Evolutionary conservation across 2,329 filamentous ascomycete species (phyloP).

Genomic region (Trichoderma koningii): DNA sequence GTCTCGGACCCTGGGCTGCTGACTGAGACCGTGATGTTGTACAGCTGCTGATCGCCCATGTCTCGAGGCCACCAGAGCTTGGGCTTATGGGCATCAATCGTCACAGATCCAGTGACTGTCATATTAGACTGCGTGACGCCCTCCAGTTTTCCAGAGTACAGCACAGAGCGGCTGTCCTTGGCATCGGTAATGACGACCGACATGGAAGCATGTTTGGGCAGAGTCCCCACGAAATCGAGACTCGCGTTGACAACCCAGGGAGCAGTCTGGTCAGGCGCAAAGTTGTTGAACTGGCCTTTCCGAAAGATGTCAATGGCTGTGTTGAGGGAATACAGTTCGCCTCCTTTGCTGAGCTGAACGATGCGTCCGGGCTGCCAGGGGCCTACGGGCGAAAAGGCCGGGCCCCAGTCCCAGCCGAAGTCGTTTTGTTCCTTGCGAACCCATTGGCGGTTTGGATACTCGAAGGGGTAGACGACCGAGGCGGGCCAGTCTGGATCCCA

Average conservation of each 20-base stretch:
- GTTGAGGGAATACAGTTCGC: constrained; percentile 41
- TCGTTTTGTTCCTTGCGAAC: constrained; percentile 64
- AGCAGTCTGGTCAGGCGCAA: constrained; percentile 57
- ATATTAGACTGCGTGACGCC: constrained; percentile 36
- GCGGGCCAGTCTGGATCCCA: constrained; percentile 17
- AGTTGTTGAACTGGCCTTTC: constrained; percentile 58
- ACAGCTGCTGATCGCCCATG: constrained; percentile 59
- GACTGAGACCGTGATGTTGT: constrained; percentile 51
- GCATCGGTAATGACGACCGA: constrained; percentile 50
- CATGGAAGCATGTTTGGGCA: constrained; percentile 48
- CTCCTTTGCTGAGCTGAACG: constrained; percentile 48
- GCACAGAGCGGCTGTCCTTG: constrained; percentile 42
- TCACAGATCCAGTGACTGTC: constrained; percentile 50
- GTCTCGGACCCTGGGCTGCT: constrained; percentile 50
- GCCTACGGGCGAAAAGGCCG: constrained; percentile 62
- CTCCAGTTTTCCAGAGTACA: constrained; percentile 38
- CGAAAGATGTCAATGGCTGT: constrained; percentile 60
- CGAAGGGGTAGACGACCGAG: constrained; percentile 27
- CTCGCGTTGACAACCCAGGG: constrained; percentile 65
- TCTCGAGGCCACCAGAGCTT: constrained; percentile 64
- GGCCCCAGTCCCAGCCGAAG: constrained; percentile 67
- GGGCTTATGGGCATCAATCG: constrained; percentile 47
- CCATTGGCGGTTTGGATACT: constrained; percentile 31
- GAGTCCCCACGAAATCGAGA: constrained; percentile 55
- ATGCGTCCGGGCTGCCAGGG: constrained; percentile 62